Base-by-base conservation (phyloP, 106 monocot species). In the Acorus gramineus region DNA sequence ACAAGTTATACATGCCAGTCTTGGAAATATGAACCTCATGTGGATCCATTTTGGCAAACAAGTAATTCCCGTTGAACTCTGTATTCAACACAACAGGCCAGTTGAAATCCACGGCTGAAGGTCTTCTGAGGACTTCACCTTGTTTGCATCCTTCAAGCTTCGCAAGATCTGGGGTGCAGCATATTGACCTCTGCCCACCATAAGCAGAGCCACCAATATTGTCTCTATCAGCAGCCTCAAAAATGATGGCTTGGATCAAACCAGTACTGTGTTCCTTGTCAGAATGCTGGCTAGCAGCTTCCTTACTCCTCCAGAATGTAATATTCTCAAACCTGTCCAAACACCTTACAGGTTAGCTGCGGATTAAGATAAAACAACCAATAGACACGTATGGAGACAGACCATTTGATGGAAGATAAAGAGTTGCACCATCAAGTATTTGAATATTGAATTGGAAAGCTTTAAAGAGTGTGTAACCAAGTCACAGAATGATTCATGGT, bases 1-100 rank as follows among this genome's bases (percentile, higher is more conserved):
- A 96, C 65, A 96, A 72, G 78, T 96, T 96, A 63, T 96, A 96
- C 96, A 96, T 96, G 60, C 96, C 96, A 49, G 87, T 87, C 66
- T 85, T 91, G 55, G 75, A 73, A 62, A 96, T 81, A 48, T 50
- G n/a, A 61, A 96, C 66, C 54, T 74, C 69, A 44, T 69, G 61
- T 44, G 69, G 59, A 6, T 86, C 84, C 82, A 95, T 85, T 55
- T 59, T 78, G 52, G 75, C 55, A n/a, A 52, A 78, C 54, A 69
- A 9, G 49, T 75, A 66, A 59, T 87, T 76, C 57, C 75, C 86
- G 62, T 72, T 83, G 60, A 96, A 96, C 58, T 87, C 75, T 48
- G 90, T 83, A 51, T 62, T 74, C 56, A 96, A 44, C 47, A 88
- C 72, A 45, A 78, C 42, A 47, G 96, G 96, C 91, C 96, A 96